These are phyloP conservation scores for Lipomyces starkeyi DNA, from an alignment of 805 yeast genomes.

Conservation along the genomic window DNA sequence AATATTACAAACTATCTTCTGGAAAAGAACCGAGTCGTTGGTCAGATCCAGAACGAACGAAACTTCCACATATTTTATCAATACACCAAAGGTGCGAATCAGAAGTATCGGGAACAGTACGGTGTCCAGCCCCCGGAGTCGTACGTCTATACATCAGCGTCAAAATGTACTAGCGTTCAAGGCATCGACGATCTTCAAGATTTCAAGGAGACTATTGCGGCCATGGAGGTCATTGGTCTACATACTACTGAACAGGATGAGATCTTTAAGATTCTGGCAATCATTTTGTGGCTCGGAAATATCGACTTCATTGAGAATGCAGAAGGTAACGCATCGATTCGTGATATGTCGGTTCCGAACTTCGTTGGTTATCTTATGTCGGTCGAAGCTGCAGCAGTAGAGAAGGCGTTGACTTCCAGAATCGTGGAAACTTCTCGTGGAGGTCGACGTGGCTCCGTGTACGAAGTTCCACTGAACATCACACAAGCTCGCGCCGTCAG, in stretches of 20 bases:
- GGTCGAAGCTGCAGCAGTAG: slow-evolving; percentile 70
- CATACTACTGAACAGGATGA: slow-evolving; percentile 84
- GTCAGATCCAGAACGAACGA: slow-evolving; percentile 89
- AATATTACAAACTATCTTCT: slow-evolving; percentile 92
- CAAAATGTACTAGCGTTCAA: slow-evolving; percentile 83
- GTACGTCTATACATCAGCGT: slow-evolving; percentile 83
- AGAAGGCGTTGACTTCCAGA: slow-evolving; percentile 74
- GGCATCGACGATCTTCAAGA: slow-evolving; percentile 85
- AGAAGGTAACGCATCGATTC: slow-evolving; percentile 80
- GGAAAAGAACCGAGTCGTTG: slow-evolving; percentile 96
- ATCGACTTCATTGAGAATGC: slow-evolving; percentile 83
- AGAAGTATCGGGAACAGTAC: slow-evolving; percentile 75
- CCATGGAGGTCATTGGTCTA: slow-evolving; percentile 89
- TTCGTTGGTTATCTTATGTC: slow-evolving; percentile 91
- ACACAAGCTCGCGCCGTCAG: slow-evolving; percentile 91
- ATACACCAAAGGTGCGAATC: slow-evolving; percentile 88
- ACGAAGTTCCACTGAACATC: slow-evolving; percentile 89
- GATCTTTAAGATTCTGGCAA: slow-evolving; percentile 82
- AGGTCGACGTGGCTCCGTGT: slow-evolving; percentile 85
- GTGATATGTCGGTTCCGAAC: slow-evolving; percentile 89
- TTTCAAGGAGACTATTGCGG: slow-evolving; percentile 77
- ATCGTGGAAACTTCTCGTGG: slow-evolving; percentile 91
- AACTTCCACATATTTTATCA: slow-evolving; percentile 98
- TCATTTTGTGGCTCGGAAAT: slow-evolving; percentile 94
- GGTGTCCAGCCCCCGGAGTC: slow-evolving; percentile 96